Conservation (phyloP, 768 basidiomycete genomes). For the Pleurotus ostreatus region DNA sequence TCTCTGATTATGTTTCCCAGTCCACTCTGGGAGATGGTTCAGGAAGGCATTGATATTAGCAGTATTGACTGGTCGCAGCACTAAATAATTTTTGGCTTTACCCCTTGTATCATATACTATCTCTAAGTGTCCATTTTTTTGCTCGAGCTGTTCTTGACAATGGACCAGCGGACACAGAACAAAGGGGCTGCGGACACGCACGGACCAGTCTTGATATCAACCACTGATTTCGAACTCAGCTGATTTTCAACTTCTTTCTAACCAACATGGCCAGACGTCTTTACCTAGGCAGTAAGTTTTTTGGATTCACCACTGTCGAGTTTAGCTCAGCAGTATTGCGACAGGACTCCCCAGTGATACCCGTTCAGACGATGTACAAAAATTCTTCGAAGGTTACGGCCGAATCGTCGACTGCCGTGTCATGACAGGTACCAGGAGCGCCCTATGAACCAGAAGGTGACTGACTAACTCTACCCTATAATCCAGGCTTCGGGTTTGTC, state of each 20-base stretch:
- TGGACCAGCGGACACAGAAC: no score
- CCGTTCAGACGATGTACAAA: conserved; percentile 79
- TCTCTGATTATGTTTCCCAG: conserved; percentile 32
- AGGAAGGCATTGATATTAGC: conserved; percentile 96
- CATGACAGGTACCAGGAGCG: conserved; percentile 68
- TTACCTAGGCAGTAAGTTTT: conserved; percentile 74
- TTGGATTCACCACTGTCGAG: background rate
- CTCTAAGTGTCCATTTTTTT: background rate
- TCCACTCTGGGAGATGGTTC: conserved; percentile 99
- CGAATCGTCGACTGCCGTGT: conserved; percentile 87
- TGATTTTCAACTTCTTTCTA: conserved; percentile 26
- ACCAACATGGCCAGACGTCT: conserved; percentile 78
- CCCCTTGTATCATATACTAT: background rate
- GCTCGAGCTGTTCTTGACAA: background rate
- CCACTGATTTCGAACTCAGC: conserved; percentile 43
- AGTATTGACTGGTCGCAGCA: conserved; percentile 94
- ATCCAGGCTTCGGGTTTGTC: conserved; percentile 85
- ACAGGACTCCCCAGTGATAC: conserved; percentile 80
- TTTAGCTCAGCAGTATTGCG: background rate
- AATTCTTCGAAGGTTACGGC: conserved; percentile 89
- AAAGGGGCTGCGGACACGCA: conserved; percentile 7
- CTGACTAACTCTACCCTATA: conserved; percentile 11
- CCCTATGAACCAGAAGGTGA: conserved; percentile 21
- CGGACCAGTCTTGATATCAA: conserved; percentile 14
- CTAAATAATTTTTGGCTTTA: conserved; percentile 25